These are phyloP conservation scores for Coccomyxa sp. DNA, from an alignment of 139 green algal species.

Conservation along the genomic window DNA sequence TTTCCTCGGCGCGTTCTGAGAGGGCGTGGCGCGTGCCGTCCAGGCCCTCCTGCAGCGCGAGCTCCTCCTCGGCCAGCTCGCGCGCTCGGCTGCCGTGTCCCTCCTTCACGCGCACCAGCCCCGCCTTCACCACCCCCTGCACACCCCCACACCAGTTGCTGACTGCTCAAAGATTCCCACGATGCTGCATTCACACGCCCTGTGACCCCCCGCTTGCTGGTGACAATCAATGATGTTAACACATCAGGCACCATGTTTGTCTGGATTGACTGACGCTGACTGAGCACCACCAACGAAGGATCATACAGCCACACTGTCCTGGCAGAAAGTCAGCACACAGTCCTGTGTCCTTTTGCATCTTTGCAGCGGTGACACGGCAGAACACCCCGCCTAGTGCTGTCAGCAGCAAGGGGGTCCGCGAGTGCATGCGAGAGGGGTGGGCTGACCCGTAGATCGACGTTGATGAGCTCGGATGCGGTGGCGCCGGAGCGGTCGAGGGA, in stretches of 20 bases:
- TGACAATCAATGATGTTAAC: not conserved
- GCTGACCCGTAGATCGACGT: constrained; percentile 74
- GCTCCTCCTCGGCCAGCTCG: constrained; percentile 59
- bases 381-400: too few relatives aligned
- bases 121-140: constrained; percentile 60
- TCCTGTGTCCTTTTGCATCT: too few relatives aligned
- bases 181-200: not conserved
- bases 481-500: constrained; percentile 45
- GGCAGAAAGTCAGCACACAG: too few relatives aligned
- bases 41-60: constrained; percentile 54
- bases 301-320: too few relatives aligned
- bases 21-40: constrained; percentile 37
- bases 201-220: not conserved
- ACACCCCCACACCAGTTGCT: not conserved
- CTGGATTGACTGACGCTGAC: too few relatives aligned
- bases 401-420: too few relatives aligned
- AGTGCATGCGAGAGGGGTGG: not conserved
- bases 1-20: constrained; percentile 64
- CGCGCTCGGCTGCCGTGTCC: constrained; percentile 42
- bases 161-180: not conserved
- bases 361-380: too few relatives aligned
- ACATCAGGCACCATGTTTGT: not conserved
- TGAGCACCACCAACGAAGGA: too few relatives aligned
- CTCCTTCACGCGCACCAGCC: constrained; percentile 61
- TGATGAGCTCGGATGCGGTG: constrained; percentile 50